These are phyloP conservation scores for Mycena sp. DNA, from an alignment of 1,284 basidiomycete species.

Conservation along the genomic window DNA sequence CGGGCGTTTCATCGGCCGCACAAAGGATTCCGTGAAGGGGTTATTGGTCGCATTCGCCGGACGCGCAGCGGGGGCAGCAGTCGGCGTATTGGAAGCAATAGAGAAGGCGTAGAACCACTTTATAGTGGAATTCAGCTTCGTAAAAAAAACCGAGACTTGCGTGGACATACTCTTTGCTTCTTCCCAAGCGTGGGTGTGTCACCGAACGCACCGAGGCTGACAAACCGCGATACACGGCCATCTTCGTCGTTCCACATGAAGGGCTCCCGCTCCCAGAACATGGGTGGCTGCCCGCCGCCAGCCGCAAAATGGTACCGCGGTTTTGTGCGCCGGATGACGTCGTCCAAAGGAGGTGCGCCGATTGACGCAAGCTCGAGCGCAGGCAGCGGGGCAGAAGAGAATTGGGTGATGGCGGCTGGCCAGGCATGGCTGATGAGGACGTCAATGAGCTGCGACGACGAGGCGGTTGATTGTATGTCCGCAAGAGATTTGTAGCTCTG, in stretches of 20 bases:
- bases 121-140: neutral
- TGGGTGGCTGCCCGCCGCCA: conserved; percentile 62
- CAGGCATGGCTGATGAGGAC: conserved; percentile 85
- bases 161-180: conserved; percentile 80
- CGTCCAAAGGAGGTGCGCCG: conserved; percentile 70
- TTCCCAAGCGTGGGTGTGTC: conserved; percentile 67
- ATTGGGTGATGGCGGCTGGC: conserved; percentile 75
- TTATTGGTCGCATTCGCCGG: conserved; percentile 78
- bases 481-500: conserved; percentile 73
- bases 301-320: conserved; percentile 85
- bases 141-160: conserved; percentile 2
- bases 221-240: conserved; percentile 78
- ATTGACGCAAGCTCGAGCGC: conserved; percentile 54
- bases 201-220: conserved; percentile 89
- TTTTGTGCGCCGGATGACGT: conserved; percentile 70
- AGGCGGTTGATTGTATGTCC: conserved; percentile 66
- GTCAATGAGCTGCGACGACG: conserved; percentile 77
- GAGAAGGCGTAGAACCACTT: conserved; percentile 66
- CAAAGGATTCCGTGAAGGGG: conserved; percentile 64
- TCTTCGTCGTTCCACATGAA: conserved; percentile 82
- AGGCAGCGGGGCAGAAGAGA: conserved; percentile 65
- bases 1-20: conserved; percentile 61
- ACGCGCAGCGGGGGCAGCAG: conserved; percentile 48
- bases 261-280: conserved; percentile 94
- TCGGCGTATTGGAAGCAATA: conserved; percentile 47